Base-by-base conservation (phyloP, 768 basidiomycete species). In the Exidia glandulosa region DNA sequence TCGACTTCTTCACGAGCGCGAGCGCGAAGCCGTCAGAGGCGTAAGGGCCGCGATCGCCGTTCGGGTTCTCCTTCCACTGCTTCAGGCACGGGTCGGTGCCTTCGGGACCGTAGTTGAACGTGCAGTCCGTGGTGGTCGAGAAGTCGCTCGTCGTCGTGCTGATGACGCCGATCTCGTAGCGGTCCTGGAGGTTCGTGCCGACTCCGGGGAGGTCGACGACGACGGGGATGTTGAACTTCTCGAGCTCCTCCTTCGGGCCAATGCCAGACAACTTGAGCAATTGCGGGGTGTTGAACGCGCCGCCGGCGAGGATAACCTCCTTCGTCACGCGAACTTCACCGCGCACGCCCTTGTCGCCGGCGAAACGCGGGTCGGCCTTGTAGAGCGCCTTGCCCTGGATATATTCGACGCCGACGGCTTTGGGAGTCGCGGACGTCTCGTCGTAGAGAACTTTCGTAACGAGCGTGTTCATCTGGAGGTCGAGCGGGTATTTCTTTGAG, bases 141-240 rank as follows among this genome's bases (percentile, higher is more conserved):
- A 12, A 37, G 36, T 37, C 36, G 36, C 36, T 37, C 2, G 36
- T 45, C 41, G 41, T 13, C 41, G 41, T 10, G 41, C 7, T 45
- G 41, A 10, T 6, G 41, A 45, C 41, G 41, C 10, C 7, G 16
- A 45, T 45, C 16, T 45, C 41, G 41, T 45, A 45, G 41, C 16
- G 41, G 41, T 74, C 72, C 62, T 76, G 74, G 12, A 79, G 67
- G 65, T 78, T 76, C 55, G 69, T 66, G 3, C 78, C 79, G 41
- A 80, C 79, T 29, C 67, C 70, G 0, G 75, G 74, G 0, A 78
- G 67, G 57, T 78, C 71, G 31, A 76, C 60, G 54, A 68, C 62
- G 32, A 66, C 60, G 13, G 57, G 32, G 61, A 80, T 72, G 16
- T 67, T 67, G 32, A 71, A 60, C 16, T 50, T 59, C 31, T 67